A percentile compares a stretch with the other conserved stretches of the same genome.
These are phyloP conservation scores for Yamadazyma akitaensis DNA, from an alignment of 805 yeast species.

Conservation along the genomic window DNA sequence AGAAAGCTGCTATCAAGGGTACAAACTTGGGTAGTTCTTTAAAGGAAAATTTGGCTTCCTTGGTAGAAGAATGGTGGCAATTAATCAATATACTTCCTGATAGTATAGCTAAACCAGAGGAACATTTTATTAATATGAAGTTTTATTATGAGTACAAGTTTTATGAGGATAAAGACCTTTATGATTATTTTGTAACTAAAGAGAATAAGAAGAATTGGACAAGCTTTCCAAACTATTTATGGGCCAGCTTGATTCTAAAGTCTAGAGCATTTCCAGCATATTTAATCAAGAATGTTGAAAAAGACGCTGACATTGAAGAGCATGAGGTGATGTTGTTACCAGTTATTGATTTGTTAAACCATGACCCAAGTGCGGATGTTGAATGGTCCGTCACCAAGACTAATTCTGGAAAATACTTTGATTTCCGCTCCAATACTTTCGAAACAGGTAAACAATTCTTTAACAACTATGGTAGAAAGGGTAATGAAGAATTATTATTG, in stretches of 20 bases:
- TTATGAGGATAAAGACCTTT: constrained; percentile 33
- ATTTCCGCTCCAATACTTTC: constrained; percentile 39
- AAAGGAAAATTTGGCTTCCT: constrained; percentile 38
- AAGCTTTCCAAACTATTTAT: constrained; percentile 62
- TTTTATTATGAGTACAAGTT: constrained; percentile 43
- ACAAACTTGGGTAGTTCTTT: constrained; percentile 66
- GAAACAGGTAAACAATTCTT: constrained; percentile 50
- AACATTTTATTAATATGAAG: constrained; percentile 39
- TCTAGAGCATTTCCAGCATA: constrained; percentile 82
- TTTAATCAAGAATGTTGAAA: constrained; percentile 40
- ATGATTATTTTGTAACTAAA: constrained; percentile 23
- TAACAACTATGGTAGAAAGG: constrained; percentile 86
- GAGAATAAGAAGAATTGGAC: constrained; percentile 48
- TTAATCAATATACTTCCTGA: constrained; percentile 30
- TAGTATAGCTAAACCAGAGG: constrained; percentile 25
- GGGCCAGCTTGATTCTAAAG: constrained; percentile 69
- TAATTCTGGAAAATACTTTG: constrained; percentile 24
- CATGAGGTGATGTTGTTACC: constrained; percentile 73
- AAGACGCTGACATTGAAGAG: constrained; percentile 21
- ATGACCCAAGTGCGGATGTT: constrained; percentile 56
- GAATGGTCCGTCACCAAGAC: constrained; percentile 48
- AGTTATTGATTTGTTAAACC: constrained; percentile 75
- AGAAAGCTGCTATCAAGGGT: constrained; percentile 52
- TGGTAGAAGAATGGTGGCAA: constrained; percentile 64
- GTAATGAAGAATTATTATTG: constrained; percentile 76